Percentiles rank a stretch among this genome's conserved stretches.
Conservation (phyloP, 106 monocot genomes). For the Xerophyta viscosa region DNA sequence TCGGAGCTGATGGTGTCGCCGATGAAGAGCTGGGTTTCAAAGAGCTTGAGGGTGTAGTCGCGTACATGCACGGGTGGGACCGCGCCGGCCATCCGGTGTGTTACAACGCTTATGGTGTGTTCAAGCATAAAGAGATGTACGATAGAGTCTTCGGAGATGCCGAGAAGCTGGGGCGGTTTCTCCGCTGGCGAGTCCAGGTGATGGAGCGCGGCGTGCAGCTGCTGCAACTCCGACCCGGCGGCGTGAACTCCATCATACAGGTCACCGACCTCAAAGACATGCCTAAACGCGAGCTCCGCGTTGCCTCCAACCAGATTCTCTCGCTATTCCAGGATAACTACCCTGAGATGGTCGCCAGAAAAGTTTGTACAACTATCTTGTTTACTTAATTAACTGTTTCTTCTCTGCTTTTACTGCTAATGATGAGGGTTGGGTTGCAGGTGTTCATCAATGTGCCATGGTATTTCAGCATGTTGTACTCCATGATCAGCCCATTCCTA, state of each 20-base stretch:
- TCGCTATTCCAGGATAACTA: constrained; percentile 92
- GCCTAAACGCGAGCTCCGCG: constrained; percentile 83
- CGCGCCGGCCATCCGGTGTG: constrained; percentile 54
- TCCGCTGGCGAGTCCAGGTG: constrained; percentile 62
- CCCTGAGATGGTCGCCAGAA: constrained; percentile 82
- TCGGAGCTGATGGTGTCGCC: constrained; percentile 36
- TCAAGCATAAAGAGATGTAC: constrained; percentile 45
- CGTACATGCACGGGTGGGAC: constrained; percentile 59
- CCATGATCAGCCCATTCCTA: constrained; percentile 84
- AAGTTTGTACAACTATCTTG: constrained; percentile 25
- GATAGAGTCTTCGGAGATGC: constrained; percentile 55
- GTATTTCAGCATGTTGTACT: constrained; percentile 77
- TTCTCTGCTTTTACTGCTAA: background rate
- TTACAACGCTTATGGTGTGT: constrained; percentile 65
- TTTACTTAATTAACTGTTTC: constrained; percentile 10
- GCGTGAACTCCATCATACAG: constrained; percentile 84
- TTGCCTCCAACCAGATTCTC: constrained; percentile 60
- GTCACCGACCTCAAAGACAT: constrained; percentile 92
- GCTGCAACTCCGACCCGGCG: constrained; percentile 55
- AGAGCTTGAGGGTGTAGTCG: constrained; percentile 59
- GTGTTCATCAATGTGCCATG: constrained; percentile 92
- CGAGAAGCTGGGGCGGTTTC: constrained; percentile 43
- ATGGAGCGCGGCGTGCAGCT: constrained; percentile 50
- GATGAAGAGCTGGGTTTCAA: constrained; percentile 61
- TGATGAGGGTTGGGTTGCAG: constrained; percentile 19